phyloP scores from a whole-genome alignment of 108 stramenopile species.

The Epithemia pelagica region DNA sequence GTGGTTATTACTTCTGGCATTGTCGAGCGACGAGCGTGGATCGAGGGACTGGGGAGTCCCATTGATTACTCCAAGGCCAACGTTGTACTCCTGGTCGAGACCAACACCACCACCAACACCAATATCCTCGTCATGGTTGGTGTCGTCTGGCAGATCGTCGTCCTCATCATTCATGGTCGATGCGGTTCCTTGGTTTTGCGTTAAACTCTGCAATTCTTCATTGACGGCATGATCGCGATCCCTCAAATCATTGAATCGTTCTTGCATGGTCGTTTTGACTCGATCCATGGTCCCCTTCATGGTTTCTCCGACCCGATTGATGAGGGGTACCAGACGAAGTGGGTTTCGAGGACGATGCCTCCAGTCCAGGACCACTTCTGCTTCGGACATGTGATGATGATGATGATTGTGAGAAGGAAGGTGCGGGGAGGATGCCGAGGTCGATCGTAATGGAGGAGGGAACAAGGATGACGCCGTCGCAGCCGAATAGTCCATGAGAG shows the following conservation, averaged over 20 bases:
- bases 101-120: neutral
- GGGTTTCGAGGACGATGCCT: constrained; percentile 43
- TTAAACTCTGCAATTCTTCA: constrained; percentile 13
- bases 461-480: constrained; percentile 12
- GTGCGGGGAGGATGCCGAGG: constrained; percentile 15
- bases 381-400: constrained; percentile 9
- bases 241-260: constrained; percentile 4
- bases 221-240: constrained; percentile 10
- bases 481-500: constrained; percentile 1
- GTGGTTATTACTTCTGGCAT: neutral
- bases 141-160: too few species aligned
- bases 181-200: neutral
- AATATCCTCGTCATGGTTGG: too few species aligned
- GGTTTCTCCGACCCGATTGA: constrained; percentile 61
- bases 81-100: neutral
- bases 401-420: constrained; percentile 5
- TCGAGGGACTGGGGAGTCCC: neutral
- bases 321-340: constrained; percentile 55
- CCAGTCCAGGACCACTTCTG: constrained; percentile 33
- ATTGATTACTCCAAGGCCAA: neutral
- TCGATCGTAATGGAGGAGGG: constrained; percentile 21
- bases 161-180: neutral
- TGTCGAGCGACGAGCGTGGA: neutral
- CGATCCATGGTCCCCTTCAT: constrained; percentile 44
- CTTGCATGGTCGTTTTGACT: constrained; percentile 19